Percentiles rank a stretch among this genome's conserved stretches.
These are phyloP conservation scores for Kokia cookei DNA, from an alignment of 441 rosid species.

Conservation along the genomic window DNA sequence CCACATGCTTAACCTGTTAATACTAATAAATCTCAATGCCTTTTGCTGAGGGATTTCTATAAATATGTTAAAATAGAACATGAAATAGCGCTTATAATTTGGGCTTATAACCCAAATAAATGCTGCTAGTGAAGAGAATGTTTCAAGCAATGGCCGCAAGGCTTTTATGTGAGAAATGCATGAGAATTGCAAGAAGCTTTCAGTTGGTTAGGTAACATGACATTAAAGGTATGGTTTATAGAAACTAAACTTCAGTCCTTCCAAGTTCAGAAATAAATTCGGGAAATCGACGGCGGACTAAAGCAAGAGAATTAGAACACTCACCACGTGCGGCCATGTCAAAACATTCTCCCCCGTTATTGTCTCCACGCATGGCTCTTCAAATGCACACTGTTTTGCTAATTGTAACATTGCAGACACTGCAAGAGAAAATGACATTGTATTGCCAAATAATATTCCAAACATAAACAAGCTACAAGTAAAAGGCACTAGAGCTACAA, in stretches of 20 bases:
- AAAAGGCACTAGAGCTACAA: background rate
- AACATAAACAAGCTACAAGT: background rate
- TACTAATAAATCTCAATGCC: background rate
- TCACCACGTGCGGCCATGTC: constrained; percentile 96
- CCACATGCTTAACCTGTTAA: constrained; percentile 75
- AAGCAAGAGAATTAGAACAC: constrained; percentile 15
- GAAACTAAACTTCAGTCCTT: background rate
- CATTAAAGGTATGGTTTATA: background rate
- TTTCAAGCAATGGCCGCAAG: background rate
- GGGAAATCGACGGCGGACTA: background rate
- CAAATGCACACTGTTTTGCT: constrained; percentile 96
- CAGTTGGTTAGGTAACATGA: background rate
- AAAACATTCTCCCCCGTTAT: constrained; percentile 81
- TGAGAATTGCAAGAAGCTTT: background rate
- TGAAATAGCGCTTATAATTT: background rate
- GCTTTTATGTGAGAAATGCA: background rate
- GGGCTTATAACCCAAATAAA: background rate
- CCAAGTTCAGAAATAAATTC: background rate
- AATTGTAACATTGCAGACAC: constrained; percentile 98
- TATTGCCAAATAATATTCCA: background rate
- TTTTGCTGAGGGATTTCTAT: background rate
- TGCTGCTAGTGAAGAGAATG: background rate
- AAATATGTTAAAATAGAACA: background rate
- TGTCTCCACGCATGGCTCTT: constrained; percentile 93
- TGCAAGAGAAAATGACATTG: constrained; percentile 30